phyloP scores from a whole-genome alignment of 441 rosid species.

The Gossypium laxum region DNA sequence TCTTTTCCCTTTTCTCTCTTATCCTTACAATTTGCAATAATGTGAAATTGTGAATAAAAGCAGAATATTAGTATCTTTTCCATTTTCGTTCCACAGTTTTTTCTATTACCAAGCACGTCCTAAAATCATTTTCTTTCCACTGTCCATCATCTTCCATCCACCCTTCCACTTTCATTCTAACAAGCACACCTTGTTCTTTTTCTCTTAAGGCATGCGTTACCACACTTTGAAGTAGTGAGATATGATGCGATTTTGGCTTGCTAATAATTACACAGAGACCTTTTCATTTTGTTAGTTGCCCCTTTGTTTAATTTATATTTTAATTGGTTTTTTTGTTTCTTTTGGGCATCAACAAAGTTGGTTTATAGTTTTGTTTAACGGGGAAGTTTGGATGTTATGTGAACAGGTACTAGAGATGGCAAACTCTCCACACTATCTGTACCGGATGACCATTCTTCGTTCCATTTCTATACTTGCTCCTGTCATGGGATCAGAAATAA shows the following conservation, averaged over 20 bases:
- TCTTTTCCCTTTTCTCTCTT: too few relatives aligned
- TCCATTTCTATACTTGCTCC: constrained; percentile 83
- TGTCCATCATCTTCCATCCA: background rate
- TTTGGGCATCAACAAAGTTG: background rate
- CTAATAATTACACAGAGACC: background rate
- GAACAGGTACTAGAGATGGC: constrained; percentile 63
- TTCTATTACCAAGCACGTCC: background rate
- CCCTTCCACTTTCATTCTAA: background rate
- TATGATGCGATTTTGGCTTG: background rate
- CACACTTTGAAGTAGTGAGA: background rate
- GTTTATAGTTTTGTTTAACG: background rate
- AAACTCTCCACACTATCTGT: constrained; percentile 62
- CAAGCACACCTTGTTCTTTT: background rate
- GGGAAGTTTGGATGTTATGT: constrained; percentile 12
- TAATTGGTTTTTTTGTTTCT: background rate
- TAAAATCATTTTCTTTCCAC: background rate
- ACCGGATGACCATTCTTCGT: constrained; percentile 69
- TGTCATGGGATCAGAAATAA: constrained; percentile 74
- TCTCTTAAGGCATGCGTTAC: background rate
- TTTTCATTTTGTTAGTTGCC: background rate
- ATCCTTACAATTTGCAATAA: too few relatives aligned
- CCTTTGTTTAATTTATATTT: background rate
- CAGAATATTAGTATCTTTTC: background rate
- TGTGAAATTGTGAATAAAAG: background rate
- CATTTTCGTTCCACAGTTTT: background rate